Base-by-base conservation (phyloP, 495 filamentous ascomycete species). In the Apiosordaria backusii region DNA sequence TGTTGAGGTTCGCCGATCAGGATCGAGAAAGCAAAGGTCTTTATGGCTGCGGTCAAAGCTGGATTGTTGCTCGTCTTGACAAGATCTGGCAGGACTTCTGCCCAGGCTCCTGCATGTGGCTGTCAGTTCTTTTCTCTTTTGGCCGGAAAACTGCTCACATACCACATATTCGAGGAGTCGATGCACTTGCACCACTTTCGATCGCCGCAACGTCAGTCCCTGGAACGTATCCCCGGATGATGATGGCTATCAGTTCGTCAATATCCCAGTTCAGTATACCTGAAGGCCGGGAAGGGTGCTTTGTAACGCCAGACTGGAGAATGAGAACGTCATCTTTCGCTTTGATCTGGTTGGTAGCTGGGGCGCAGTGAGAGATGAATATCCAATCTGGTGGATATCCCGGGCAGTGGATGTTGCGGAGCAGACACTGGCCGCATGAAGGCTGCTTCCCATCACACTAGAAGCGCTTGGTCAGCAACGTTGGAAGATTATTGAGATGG, bases 81-180 rank as follows among this genome's bases (percentile, higher is more conserved):
- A 4, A 81, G 69, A 0, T 62, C 67, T 0, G 77, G 75, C 5
- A 80, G 71, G 1, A 76, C 72, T 65, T 78, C 78, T 0, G 79
- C 74, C 78, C 78, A 81, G 4, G 57, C 57, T 2, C 57, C 57
- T 59, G 15, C 7, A 27, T 4, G 16, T 9, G 9, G 22, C 9
- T 18, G n/a, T 59, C 23, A 59, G 24, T n/a, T n/a, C 5, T 6
- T 45, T 0, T 6, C 35, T 45, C 9, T 45, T 45, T 45, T 45
- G 35, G 35, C 22, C n/a, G 4, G 16, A 29, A 29, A n/a, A n/a
- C n/a, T n/a, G 4, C 16, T 35, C 22, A 61, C 3, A 72, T 66
- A 4, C 79, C 79, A 50, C 79, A 80, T 27, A 81, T 75, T 52
- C 76, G 74, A 40, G 77, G 70, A 21, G 62, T 21, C 16, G 55